Conservation (phyloP, 495 filamentous ascomycete genomes). For the Collariella sp. region DNA sequence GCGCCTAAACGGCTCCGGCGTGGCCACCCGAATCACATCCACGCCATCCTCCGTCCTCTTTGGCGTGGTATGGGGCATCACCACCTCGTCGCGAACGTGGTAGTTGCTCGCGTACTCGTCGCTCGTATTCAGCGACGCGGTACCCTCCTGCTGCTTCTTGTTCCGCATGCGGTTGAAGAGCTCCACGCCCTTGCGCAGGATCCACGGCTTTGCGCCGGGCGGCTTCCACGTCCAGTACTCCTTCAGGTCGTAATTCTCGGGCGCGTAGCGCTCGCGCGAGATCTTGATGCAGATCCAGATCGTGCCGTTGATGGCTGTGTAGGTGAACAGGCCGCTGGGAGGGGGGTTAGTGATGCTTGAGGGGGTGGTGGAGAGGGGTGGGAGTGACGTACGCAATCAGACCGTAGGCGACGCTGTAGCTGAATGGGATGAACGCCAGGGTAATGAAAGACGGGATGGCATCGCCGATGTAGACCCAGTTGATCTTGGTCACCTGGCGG, state of each 20-base stretch:
- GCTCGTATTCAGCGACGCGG: conserved; percentile 4
- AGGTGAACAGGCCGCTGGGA: conserved; percentile 58
- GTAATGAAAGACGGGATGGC: conserved; percentile 75
- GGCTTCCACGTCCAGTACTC: conserved; percentile 65
- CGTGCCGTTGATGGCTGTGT: conserved; percentile 56
- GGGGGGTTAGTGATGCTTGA: conserved; percentile 11
- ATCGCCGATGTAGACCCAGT: conserved; percentile 53
- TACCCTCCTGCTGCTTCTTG: neutral
- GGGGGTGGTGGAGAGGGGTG: neutral
- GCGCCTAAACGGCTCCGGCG: neutral
- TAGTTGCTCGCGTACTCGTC: conserved; percentile 4
- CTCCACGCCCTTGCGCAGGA: conserved; percentile 18
- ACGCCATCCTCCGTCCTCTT: neutral
- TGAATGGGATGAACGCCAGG: conserved; percentile 72
- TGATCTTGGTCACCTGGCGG: conserved; percentile 45
- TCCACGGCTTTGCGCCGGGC: conserved; percentile 27
- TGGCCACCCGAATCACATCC: neutral
- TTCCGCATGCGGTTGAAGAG: conserved; percentile 11
- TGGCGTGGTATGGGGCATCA: neutral
- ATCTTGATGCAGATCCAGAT: conserved; percentile 48
- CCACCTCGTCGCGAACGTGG: neutral
- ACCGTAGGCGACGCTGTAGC: conserved; percentile 71
- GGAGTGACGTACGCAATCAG: conserved; percentile 56
- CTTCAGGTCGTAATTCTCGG: conserved; percentile 62
- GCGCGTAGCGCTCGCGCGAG: conserved; percentile 53